Evolutionary conservation across 2,329 filamentous ascomycete genomes (phyloP).

Genomic region (Aureobasidium sp.): DNA sequence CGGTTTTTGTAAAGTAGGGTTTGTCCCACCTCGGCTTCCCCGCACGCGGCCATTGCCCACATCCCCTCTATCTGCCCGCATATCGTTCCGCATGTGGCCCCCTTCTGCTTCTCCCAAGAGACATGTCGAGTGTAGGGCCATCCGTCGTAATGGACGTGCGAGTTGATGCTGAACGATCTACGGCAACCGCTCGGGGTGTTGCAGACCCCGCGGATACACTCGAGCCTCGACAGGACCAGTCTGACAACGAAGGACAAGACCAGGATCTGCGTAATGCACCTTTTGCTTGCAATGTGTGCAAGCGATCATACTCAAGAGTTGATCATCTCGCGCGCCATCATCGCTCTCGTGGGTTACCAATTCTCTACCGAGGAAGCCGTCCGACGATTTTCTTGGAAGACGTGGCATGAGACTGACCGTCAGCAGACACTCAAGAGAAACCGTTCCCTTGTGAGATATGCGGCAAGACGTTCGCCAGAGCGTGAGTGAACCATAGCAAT

Average conservation of each 20-base stretch:
- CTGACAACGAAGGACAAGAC: background rate
- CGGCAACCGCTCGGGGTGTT: too few relatives aligned
- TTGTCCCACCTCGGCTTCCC: too few relatives aligned
- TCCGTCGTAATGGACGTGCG: too few relatives aligned
- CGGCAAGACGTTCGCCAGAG: conserved; percentile 1
- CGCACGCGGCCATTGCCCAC: too few relatives aligned
- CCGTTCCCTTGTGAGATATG: background rate
- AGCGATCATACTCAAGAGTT: background rate
- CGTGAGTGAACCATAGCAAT: background rate
- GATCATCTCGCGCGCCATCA: conserved; percentile 4
- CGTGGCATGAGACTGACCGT: background rate
- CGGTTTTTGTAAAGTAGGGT: background rate
- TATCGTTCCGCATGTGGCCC: too few relatives aligned
- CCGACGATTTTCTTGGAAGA: too few relatives aligned
- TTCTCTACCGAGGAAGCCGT: too few relatives aligned
- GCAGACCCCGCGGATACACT: background rate
- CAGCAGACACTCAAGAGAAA: background rate
- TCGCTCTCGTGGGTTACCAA: background rate
- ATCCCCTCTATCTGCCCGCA: too few relatives aligned
- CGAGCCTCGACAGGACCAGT: background rate
- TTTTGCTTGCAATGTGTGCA: background rate
- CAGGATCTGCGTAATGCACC: background rate
- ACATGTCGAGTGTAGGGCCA: too few relatives aligned
- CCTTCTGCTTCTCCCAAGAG: too few relatives aligned
- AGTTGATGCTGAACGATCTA: too few relatives aligned